phyloP scores from a whole-genome alignment of 805 yeast species.

The Pichia pseudocactophila region DNA sequence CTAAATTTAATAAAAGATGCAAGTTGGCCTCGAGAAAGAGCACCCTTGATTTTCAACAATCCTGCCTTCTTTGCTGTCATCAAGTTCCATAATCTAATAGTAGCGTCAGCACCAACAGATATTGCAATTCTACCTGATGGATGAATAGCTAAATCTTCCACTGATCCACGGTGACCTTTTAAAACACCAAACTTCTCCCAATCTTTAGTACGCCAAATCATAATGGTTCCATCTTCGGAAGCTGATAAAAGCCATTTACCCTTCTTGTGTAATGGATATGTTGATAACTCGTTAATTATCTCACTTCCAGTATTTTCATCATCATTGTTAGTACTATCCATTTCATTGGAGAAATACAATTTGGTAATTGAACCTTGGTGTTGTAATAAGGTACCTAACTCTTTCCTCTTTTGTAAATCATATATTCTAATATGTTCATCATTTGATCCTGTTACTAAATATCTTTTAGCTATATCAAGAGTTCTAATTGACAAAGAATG shows the following conservation, averaged over 20 bases:
- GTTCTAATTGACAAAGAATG: conserved; percentile 84
- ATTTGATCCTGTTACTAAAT: conserved; percentile 87
- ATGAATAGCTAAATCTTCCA: conserved; percentile 82
- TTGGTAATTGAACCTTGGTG: conserved; percentile 84
- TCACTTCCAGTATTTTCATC: conserved; percentile 14
- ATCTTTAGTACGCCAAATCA: conserved; percentile 92
- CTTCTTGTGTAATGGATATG: conserved; percentile 28
- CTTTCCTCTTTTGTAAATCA: conserved; percentile 89
- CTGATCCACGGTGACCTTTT: conserved; percentile 80
- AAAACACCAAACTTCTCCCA: conserved; percentile 89
- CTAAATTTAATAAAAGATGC: conserved; percentile 21
- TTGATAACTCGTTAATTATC: conserved; percentile 1
- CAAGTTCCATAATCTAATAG: conserved; percentile 85
- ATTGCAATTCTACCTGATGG: conserved; percentile 86
- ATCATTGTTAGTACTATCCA: conserved; percentile 13
- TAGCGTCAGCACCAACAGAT: conserved; percentile 77
- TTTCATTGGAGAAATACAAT: conserved; percentile 58
- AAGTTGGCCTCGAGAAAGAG: conserved; percentile 52
- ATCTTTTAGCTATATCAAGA: conserved; percentile 73
- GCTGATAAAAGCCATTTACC: conserved; percentile 90
- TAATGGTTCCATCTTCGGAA: conserved; percentile 81
- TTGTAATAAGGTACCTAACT: conserved; percentile 79
- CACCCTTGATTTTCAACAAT: conserved; percentile 59
- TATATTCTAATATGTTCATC: conserved; percentile 94
- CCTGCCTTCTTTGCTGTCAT: conserved; percentile 97